phyloP scores from a whole-genome alignment of 352 stramenopile species.

The Pythium sp. region DNA sequence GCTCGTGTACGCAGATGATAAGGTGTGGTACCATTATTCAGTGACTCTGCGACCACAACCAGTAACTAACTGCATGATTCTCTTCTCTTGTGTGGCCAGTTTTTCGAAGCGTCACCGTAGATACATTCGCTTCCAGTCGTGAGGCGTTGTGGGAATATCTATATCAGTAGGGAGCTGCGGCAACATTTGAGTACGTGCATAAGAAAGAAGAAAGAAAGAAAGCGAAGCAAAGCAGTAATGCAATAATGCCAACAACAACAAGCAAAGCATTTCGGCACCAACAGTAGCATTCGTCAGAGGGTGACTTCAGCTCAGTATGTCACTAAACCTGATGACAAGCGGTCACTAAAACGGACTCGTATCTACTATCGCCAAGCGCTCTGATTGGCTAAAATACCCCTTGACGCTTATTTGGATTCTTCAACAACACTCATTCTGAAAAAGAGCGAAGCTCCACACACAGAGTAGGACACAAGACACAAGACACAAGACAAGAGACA shows the following conservation, averaged over 20 bases:
- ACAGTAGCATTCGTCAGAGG: no score
- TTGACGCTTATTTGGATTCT: background rate
- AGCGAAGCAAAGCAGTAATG: background rate
- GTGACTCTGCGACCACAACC: background rate
- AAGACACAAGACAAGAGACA: background rate
- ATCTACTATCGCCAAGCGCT: no score
- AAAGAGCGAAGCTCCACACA: background rate
- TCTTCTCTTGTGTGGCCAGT: conserved; percentile 6
- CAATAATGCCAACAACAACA: background rate
- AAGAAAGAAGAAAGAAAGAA: background rate
- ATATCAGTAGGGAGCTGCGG: conserved; percentile 10
- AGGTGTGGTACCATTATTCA: conserved; percentile 33
- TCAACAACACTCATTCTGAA: background rate
- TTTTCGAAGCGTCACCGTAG: conserved; percentile 19
- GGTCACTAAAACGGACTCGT: no score
- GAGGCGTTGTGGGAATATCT: conserved; percentile 12
- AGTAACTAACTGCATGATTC: background rate
- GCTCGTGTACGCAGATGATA: conserved; percentile 67
- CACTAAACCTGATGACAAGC: no score
- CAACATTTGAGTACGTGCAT: background rate
- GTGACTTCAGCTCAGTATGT: no score
- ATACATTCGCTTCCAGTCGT: background rate
- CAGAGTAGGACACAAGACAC: background rate
- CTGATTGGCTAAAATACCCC: no score
- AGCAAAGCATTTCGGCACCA: background rate